Percentiles rank a stretch among this genome's conserved stretches.
These are phyloP conservation scores for Cucurbita maxima DNA, from an alignment of 306 rosid genomes.

Conservation along the genomic window DNA sequence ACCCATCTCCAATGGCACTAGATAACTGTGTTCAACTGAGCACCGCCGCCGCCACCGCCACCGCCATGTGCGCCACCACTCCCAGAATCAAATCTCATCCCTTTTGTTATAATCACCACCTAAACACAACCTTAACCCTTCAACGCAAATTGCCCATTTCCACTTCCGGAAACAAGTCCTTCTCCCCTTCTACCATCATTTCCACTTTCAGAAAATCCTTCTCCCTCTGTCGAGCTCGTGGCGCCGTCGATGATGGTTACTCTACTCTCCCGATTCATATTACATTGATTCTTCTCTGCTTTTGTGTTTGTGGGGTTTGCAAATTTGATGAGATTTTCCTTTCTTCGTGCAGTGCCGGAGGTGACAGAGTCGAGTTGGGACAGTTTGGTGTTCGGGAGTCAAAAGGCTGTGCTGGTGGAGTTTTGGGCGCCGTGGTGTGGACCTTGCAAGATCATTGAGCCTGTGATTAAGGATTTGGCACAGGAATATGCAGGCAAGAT, in stretches of 20 bases:
- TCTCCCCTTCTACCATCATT: not conserved
- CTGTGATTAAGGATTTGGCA: slow-evolving; percentile 62
- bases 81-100: not conserved
- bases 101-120: not conserved
- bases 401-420: slow-evolving; percentile 70
- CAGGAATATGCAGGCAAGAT: slow-evolving; percentile 68
- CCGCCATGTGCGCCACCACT: slow-evolving; percentile 1
- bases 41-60: not conserved
- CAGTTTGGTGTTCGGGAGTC: slow-evolving; percentile 43
- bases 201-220: not conserved
- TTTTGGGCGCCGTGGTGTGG: slow-evolving; percentile 99
- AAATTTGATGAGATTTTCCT: not conserved
- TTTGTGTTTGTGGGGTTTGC: not conserved
- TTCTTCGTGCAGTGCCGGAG: slow-evolving; percentile 38
- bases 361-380: slow-evolving; percentile 74
- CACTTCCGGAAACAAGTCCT: not conserved
- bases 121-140: not conserved
- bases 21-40: not conserved
- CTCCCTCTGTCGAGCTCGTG: not conserved
- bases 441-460: slow-evolving; percentile 78
- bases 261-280: not conserved
- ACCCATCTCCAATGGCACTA: not conserved
- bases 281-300: not conserved
- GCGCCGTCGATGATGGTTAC: slow-evolving; percentile 1
- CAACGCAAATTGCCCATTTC: not conserved